A percentile compares a stretch with the other conserved stretches of the same genome.
These are phyloP conservation scores for Xylaria sp. DNA, from an alignment of 2,329 filamentous ascomycete genomes.

Conservation along the genomic window DNA sequence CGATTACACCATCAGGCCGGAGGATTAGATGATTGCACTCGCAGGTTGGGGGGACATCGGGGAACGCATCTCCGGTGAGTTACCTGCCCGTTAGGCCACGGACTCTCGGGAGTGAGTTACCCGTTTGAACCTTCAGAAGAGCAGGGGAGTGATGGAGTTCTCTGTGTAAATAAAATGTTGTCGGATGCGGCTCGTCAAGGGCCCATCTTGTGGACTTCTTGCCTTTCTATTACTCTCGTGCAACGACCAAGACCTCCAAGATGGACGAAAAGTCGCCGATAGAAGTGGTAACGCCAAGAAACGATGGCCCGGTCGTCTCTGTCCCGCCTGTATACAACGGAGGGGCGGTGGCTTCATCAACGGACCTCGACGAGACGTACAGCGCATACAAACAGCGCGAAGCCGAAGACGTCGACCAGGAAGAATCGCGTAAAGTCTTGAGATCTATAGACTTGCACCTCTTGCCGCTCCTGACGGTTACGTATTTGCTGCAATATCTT, in stretches of 20 bases:
- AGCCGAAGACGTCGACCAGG: slow-evolving; percentile 23
- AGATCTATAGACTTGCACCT: slow-evolving; percentile 31
- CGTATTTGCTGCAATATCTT: slow-evolving; percentile 33
- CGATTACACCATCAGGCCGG: not conserved
- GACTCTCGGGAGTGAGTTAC: not conserved
- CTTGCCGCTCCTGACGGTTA: slow-evolving; percentile 31
- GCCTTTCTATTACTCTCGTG: no score
- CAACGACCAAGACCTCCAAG: not conserved
- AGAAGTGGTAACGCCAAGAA: not conserved
- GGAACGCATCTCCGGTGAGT: not conserved
- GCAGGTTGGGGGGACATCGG: not conserved
- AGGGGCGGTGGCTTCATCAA: slow-evolving; percentile 22
- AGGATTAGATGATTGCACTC: not conserved
- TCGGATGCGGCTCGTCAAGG: not conserved
- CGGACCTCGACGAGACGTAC: slow-evolving; percentile 34
- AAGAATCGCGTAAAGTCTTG: slow-evolving; percentile 29
- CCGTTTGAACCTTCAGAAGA: no score
- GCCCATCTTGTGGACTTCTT: not conserved
- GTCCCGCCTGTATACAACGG: slow-evolving; percentile 11
- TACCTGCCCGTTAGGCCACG: not conserved
- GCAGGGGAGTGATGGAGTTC: no score
- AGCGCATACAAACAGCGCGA: slow-evolving; percentile 30
- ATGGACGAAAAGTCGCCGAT: slow-evolving; percentile 20
- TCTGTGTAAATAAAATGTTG: not conserved
- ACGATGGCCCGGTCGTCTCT: not conserved